phyloP scores from a whole-genome alignment of 2,329 filamentous ascomycete species.

The Ophiostoma novo-ulmi region DNA sequence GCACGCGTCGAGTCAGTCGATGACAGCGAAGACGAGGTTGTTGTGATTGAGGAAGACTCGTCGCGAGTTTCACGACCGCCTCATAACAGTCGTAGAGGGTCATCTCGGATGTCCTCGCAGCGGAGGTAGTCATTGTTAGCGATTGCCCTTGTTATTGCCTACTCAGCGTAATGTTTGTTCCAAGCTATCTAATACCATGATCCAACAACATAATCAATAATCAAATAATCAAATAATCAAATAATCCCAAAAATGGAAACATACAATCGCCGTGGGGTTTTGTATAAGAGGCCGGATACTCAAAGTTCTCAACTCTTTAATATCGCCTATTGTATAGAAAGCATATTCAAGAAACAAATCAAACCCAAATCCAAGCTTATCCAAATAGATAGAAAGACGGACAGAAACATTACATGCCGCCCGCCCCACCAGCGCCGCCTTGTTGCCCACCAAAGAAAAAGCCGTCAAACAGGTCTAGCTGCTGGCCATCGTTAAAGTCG shows the following conservation, averaged over 20 bases:
- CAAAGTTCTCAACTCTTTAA: conserved; percentile 4
- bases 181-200: not conserved
- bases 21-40: conserved; percentile 20
- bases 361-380: not conserved
- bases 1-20: not conserved
- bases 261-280: not conserved
- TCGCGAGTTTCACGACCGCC: not conserved
- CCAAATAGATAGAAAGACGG: not conserved
- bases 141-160: not conserved
- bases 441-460: conserved; percentile 64
- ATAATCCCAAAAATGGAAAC: not conserved
- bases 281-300: not conserved
- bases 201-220: not conserved
- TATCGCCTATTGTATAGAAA: not conserved
- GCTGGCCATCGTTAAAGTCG: conserved; percentile 55
- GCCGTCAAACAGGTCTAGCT: conserved; percentile 65
- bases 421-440: conserved; percentile 32
- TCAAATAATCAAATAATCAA: not conserved
- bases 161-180: not conserved
- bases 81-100: not conserved
- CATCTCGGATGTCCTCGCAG: not conserved
- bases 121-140: not conserved
- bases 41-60: conserved; percentile 23
- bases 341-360: not conserved
- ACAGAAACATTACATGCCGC: not conserved